Base-by-base conservation (phyloP, 768 basidiomycete species). In the Pulveroboletus sp. region DNA sequence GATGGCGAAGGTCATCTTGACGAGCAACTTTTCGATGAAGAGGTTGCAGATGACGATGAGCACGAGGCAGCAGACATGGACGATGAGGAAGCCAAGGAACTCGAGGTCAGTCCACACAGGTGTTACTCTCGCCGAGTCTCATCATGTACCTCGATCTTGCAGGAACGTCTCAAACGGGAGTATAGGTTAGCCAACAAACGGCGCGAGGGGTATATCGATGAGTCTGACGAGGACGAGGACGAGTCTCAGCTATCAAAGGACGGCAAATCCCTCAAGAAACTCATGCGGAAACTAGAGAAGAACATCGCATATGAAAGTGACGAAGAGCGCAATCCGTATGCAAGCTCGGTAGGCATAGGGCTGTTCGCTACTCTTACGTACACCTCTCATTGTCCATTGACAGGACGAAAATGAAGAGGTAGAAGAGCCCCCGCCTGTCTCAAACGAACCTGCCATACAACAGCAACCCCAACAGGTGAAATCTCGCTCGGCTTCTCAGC, bases 11-110 rank as follows among this genome's bases (percentile, higher is more conserved):
- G 88, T 6, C 88, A 88, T 60, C 61, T 87, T 52, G 91, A 93
- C 60, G 91, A 93, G 64, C 77, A 88, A 47, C 75, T 84, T 7
- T 93, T 80, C 56, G 89, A 93, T 59, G 88, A 86, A 59, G 85
- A 88, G 15, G 86, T 91, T 60, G 86, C 87, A 3, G 91, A 93
- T 59, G 91, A 93, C 52, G 91, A 93, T 31, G 91, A 93, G 60
- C 82, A 81, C 59, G 78, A 82, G 67, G 77, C 78, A 14, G 77
- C 81, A 11, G 86, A 87, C 47, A 78, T 81, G 48, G 81, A 90
- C 37, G 91, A 93, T 47, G 88, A 92, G 57, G 91, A 92, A 62
- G 81, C 85, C 30, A 93, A 87, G 63, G 87, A 89, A 62, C 73
- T 84, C 10, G 86, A 90, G 78, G 89, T 85, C 41, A 32, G 78